Base-by-base conservation (phyloP, 768 basidiomycete genomes). In the Trichaptum fuscoviolaceum region DNA sequence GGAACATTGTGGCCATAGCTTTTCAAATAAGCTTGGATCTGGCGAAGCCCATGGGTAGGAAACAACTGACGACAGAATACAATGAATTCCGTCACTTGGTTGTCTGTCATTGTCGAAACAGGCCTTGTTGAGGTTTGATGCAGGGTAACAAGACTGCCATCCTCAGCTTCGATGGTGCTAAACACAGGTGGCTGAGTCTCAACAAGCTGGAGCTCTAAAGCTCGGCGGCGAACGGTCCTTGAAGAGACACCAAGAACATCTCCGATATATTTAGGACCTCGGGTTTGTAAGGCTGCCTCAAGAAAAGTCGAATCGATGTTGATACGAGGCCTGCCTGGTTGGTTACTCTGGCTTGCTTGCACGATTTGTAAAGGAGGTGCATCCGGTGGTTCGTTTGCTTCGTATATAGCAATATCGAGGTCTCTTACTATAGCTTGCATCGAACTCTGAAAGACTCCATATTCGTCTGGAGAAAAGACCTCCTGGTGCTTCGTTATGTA, bases 201-300 rank as follows among this genome's bases (percentile, higher is more conserved):
- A 17, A 67, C 72, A 10, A 77, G 63, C 1, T 72, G 72, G 57
- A 66, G 68, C 9, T 77, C 74, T 6, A 77, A 63, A 2, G 73
- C 73, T 7, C 74, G 68, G 26, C 73, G 69, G 1, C 70, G 70
- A n/a, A 77, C 62, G 25, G 73, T 76, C 7, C 73, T 42, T 1
- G 66, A 26, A 30, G 36, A 57, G 26, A 67, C 69, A 7, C 67
- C 71, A 24, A 75, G 68, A 9, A 73, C 68, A 3, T 67, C 58
- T 0, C 69, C 73, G 0, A 75, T 58, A 24, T 64, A 64, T 23
- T 6, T 7, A 20, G 64, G 62, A 7, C 59, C 62, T 23, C 64
- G 36, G 25, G 20, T 59, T 24, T 9, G 9, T 6, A 63, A 42
- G 7, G 64, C 64, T 18, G 7, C 7, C 20, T 24, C 7, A 23